These are phyloP conservation scores for Porcisia deanei DNA, from an alignment of 208 protist species.

Conservation along the genomic window DNA sequence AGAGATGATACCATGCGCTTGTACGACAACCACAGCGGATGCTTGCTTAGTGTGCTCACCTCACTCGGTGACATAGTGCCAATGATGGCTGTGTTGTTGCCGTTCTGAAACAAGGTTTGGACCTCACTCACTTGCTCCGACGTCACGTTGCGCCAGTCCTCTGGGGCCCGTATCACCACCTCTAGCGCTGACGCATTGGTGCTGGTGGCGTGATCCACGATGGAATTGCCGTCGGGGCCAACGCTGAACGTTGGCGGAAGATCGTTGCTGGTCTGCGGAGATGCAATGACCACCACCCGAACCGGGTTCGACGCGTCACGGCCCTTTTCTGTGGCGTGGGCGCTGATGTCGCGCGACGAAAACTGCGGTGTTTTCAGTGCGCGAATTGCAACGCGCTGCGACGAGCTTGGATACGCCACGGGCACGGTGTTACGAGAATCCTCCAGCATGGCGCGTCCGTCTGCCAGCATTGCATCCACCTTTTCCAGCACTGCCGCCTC, in stretches of 20 bases:
- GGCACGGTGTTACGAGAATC: slow-evolving; percentile 41
- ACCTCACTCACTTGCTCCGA: slow-evolving; percentile 38
- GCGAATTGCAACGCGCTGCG: slow-evolving; percentile 17
- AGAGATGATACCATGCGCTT: slow-evolving; percentile 60
- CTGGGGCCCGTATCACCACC: slow-evolving; percentile 41
- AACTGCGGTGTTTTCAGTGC: slow-evolving; percentile 14
- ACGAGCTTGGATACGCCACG: slow-evolving; percentile 42
- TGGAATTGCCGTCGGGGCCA: slow-evolving; percentile 31
- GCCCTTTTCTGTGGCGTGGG: slow-evolving; percentile 25
- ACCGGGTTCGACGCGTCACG: slow-evolving; percentile 36
- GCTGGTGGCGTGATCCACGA: slow-evolving; percentile 29
- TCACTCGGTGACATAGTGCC: slow-evolving; percentile 43
- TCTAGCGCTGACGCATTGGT: slow-evolving; percentile 33
- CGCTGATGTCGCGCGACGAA: slow-evolving; percentile 31
- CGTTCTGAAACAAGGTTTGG: slow-evolving; percentile 57
- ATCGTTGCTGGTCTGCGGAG: slow-evolving; percentile 22
- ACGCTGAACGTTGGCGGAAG: slow-evolving; percentile 33
- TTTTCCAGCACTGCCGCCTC: slow-evolving; percentile 39
- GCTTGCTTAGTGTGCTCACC: slow-evolving; percentile 48
- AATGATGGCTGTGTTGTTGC: slow-evolving; percentile 64
- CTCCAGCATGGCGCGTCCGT: slow-evolving; percentile 46
- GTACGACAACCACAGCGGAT: slow-evolving; percentile 67
- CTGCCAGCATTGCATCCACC: slow-evolving; percentile 48
- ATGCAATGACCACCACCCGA: slow-evolving; percentile 33
- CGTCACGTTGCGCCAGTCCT: slow-evolving; percentile 44